A percentile compares a stretch with the other conserved stretches of the same genome.
Conservation (phyloP, 306 rosid genomes). For the Glycine soja region DNA sequence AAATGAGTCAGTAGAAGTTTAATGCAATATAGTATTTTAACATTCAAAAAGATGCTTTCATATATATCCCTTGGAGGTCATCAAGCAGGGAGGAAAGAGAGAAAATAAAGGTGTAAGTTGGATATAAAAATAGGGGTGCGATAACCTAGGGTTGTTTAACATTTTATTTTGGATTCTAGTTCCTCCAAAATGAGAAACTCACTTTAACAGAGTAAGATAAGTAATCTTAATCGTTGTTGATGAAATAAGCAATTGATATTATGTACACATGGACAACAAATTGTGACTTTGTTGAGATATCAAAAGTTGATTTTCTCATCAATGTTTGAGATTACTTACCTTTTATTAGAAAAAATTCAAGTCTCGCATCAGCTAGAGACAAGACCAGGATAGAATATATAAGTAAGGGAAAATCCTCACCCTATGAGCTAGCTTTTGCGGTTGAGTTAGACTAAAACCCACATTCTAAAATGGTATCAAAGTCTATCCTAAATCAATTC, state of each 20-base stretch:
- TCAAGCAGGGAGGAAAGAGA: neutral
- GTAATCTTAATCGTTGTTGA: too few relatives aligned
- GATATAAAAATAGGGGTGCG: neutral
- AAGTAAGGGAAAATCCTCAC: too few relatives aligned
- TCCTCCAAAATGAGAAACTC: neutral
- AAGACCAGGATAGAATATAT: too few relatives aligned
- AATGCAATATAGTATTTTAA: constrained; percentile 7
- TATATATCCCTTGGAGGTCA: neutral
- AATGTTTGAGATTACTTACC: neutral
- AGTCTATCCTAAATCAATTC: too few relatives aligned
- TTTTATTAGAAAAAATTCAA: neutral
- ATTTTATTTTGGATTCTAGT: neutral
- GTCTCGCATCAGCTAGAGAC: too few relatives aligned
- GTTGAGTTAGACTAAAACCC: too few relatives aligned
- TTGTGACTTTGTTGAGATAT: neutral
- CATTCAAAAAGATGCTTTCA: neutral
- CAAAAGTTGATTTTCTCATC: neutral
- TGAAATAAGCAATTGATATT: too few relatives aligned
- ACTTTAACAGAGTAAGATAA: too few relatives aligned
- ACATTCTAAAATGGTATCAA: too few relatives aligned
- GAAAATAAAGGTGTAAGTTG: neutral
- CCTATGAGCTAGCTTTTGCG: too few relatives aligned
- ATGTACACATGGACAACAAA: neutral
- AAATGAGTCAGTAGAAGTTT: neutral
- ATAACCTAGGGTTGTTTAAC: neutral